Evolutionary conservation across 2,329 filamentous ascomycete genomes (phyloP).

Genomic region (Blastomyces silverae): DNA sequence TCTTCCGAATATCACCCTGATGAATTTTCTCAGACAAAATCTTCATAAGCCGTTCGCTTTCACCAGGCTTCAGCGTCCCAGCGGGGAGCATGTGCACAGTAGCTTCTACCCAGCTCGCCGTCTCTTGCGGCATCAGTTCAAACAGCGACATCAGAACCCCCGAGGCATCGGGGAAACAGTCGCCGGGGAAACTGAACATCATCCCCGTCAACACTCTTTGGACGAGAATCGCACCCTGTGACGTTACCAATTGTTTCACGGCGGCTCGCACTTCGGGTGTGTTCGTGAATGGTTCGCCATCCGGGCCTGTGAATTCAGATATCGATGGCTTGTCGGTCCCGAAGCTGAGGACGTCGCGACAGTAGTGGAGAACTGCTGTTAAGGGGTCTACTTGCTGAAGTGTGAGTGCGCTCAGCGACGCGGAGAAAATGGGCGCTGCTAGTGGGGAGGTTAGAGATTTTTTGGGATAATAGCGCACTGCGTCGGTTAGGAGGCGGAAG

Average conservation of each 20-base stretch:
- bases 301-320: constrained; percentile 53
- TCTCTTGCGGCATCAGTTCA: constrained; percentile 73
- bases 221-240: constrained; percentile 69
- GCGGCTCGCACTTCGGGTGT: constrained; percentile 63
- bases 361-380: constrained; percentile 84
- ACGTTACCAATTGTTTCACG: constrained; percentile 63
- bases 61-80: constrained; percentile 70
- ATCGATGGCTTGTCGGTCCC: constrained; percentile 62
- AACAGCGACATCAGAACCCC: constrained; percentile 87
- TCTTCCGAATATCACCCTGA: constrained; percentile 64
- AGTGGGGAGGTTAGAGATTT: constrained; percentile 73
- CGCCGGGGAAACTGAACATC: constrained; percentile 97
- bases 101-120: constrained; percentile 71
- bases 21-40: constrained; percentile 74
- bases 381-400: constrained; percentile 88
- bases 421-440: constrained; percentile 75
- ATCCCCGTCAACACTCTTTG: constrained; percentile 91
- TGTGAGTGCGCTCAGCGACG: constrained; percentile 76
- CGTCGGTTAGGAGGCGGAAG: constrained; percentile 86
- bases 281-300: constrained; percentile 55
- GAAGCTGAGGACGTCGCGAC: constrained; percentile 85
- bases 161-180: constrained; percentile 91
- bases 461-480: constrained; percentile 84
- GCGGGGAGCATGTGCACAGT: constrained; percentile 78
- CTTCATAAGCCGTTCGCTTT: constrained; percentile 71